Base-by-base conservation (phyloP, 768 basidiomycete genomes). In the Calocera cornea region DNA sequence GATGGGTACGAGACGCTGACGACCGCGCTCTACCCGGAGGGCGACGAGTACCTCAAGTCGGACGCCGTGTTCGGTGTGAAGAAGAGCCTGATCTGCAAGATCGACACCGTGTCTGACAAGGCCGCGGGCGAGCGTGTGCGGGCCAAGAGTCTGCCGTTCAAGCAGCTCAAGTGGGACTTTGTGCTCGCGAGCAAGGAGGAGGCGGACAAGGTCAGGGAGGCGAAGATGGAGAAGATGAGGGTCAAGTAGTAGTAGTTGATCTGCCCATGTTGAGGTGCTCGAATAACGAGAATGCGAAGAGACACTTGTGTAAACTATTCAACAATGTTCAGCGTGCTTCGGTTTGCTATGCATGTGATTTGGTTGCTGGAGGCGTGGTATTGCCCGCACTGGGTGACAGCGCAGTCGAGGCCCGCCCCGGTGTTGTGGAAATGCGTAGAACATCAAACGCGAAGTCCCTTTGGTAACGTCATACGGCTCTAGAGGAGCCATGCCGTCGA, bases 11-110 rank as follows among this genome's bases (percentile, higher is more conserved):
- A 85, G 73, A 87, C 83, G 49, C 83, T 94, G 24, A 78, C 81
- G 19, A 92, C 90, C 0, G 85, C 90, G 1, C 74, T 92, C 11
- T 94, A 89, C 74, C 85, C 87, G 16, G 83, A 87, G 66, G 86
- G 84, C 2, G 88, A 90, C 70, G 74, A 78, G 1, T 92, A 83
- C 72, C 68, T 92, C 27, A 76, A 76, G 5, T 89, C 85, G 68
- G 91, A 93, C 73, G 80, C 83, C 12, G 89, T 92, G 1, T 92
- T 92, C 75, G 90, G 92, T 11, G 90, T 89, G 27, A 90, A 90
- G 76, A 82, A 83, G 63, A 89, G 87, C 5, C 79, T 94, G 31
- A 81, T 92, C 16, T 72, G 87, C 87, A 80, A 81, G 50, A 76
- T 85, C 29, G 77, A 83, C 60, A 76, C 82, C 19, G 75, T 90